Evolutionary conservation across 2,329 filamentous ascomycete species (phyloP).

Genomic region (Xylariaceae sp.): DNA sequence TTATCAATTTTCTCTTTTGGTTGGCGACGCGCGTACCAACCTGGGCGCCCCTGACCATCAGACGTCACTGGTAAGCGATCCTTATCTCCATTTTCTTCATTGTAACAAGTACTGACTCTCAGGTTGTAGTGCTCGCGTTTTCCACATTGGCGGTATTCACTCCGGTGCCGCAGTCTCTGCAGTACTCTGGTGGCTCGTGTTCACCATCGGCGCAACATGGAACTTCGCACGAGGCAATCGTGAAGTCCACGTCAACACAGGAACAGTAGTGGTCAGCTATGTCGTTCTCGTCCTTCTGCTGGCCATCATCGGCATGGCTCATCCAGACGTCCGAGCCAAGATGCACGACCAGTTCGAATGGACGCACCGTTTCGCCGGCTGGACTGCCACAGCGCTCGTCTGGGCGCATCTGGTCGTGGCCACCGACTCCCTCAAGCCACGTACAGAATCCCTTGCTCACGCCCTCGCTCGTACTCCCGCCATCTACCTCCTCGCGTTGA

Average conservation of each 20-base stretch:
- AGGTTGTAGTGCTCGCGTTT: slow-evolving; percentile 39
- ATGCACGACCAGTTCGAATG: slow-evolving; percentile 53
- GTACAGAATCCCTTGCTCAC: slow-evolving; percentile 31
- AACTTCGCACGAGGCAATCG: slow-evolving; percentile 24
- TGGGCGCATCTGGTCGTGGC: slow-evolving; percentile 58
- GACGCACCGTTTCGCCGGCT: slow-evolving; percentile 68
- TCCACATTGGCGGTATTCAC: slow-evolving; percentile 49
- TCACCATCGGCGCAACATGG: slow-evolving; percentile 31
- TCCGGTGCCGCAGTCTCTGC: slow-evolving; percentile 43
- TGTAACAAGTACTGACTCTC: not conserved
- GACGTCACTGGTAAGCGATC: slow-evolving; percentile 33
- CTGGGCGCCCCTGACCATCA: slow-evolving; percentile 43
- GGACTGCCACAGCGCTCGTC: slow-evolving; percentile 60
- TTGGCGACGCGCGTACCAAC: slow-evolving; percentile 42
- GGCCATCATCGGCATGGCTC: slow-evolving; percentile 21
- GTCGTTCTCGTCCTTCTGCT: slow-evolving; percentile 18
- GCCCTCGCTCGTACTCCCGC: slow-evolving; percentile 37
- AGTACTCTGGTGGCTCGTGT: slow-evolving; percentile 42
- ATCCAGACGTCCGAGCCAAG: slow-evolving; percentile 21
- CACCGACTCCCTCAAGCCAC: slow-evolving; percentile 37
- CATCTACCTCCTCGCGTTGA: slow-evolving; percentile 63
- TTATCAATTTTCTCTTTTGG: slow-evolving; percentile 48
- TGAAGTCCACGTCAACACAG: slow-evolving; percentile 17
- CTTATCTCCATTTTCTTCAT: not conserved
- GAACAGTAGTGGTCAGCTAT: slow-evolving; percentile 20